Evolutionary conservation across 2,329 filamentous ascomycete genomes (phyloP).

Genomic region (Zymoseptoria pseudotritici): DNA sequence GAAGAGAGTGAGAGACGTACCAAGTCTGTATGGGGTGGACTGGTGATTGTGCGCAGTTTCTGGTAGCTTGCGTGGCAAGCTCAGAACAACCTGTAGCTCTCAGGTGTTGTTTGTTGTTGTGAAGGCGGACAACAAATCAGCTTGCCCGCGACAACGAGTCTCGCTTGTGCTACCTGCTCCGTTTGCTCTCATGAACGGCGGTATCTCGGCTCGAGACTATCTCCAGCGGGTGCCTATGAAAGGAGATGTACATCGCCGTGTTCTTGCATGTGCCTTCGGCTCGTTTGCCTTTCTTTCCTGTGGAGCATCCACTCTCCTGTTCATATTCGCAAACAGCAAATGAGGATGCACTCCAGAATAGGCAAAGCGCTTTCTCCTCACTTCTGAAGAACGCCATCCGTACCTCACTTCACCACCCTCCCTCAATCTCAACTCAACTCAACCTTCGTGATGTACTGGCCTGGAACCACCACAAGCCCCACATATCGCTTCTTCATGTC

Average conservation of each 20-base stretch:
- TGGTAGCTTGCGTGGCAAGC: background rate
- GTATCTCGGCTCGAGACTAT: background rate
- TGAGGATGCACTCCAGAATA: background rate
- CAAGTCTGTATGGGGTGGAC: background rate
- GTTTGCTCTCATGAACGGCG: background rate
- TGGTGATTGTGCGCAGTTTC: background rate
- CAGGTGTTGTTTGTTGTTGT: background rate
- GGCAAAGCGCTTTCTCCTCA: background rate
- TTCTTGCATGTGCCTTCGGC: background rate
- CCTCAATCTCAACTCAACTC: conserved; percentile 53
- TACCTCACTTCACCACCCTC: conserved; percentile 44
- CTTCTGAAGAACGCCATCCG: conserved; percentile 4
- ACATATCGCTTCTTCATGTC: conserved; percentile 81
- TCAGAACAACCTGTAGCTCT: background rate
- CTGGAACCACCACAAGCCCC: conserved; percentile 82
- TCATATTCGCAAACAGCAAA: background rate
- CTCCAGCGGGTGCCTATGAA: background rate
- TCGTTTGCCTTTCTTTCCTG: background rate
- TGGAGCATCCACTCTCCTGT: too few relatives aligned
- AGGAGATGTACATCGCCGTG: background rate
- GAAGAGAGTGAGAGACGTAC: background rate
- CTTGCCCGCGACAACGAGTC: background rate
- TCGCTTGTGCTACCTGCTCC: background rate
- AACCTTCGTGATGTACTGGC: conserved; percentile 76
- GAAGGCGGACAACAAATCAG: background rate